Evolutionary conservation across 306 rosid species (phyloP), one percentile per base, ranked within the genome.

Genomic region (Medicago arabica): DNA sequence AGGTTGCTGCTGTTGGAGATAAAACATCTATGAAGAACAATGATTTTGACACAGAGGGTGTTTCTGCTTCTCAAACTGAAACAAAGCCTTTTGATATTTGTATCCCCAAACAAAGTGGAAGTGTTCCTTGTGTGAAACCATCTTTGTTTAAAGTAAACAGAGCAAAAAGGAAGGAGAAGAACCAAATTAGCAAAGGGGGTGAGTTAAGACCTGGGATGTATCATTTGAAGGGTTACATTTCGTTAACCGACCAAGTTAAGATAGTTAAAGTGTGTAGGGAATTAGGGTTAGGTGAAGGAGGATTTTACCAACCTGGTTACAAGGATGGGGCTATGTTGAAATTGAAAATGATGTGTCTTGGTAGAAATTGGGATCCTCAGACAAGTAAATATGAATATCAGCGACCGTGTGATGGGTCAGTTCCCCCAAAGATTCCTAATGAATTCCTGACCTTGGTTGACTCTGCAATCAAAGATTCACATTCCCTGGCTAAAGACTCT

Each of bases 311-410:
- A 78, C 97, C 97, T 75, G 89, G 88, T 50, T 90, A 90, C 55
- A 80, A 74, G 6, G 96, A 86, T 28, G 92, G 87, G 49, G 72
- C 80, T 17, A 81, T 78, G 10, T 71, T 92, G 82, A 84, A 83
- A 65, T 78, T 92, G 82, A 90, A 65, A 70, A 95, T 92, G 97
- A 92, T 90, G 97, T 95, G 98, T 67, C 90, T 95, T 0, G 98
- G 97, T 77, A 89, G 80, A 83, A 88, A 86, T 72, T 89, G 97
- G 97, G 97, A 90, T 72, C 97, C 97, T n/a, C 83, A 78, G 63
- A 83, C 86, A 0, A 41, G 85, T 62, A 16, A 16, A 17, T 92
- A 89, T 46, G 85, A 78, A 18, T 83, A 84, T 2, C n/a, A 1
- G 41, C 82, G 97, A 8, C 87, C 80, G 6, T 17, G 39, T 21